phyloP scores from a whole-genome alignment of 768 basidiomycete genomes.

The Leccinum imitatum region DNA sequence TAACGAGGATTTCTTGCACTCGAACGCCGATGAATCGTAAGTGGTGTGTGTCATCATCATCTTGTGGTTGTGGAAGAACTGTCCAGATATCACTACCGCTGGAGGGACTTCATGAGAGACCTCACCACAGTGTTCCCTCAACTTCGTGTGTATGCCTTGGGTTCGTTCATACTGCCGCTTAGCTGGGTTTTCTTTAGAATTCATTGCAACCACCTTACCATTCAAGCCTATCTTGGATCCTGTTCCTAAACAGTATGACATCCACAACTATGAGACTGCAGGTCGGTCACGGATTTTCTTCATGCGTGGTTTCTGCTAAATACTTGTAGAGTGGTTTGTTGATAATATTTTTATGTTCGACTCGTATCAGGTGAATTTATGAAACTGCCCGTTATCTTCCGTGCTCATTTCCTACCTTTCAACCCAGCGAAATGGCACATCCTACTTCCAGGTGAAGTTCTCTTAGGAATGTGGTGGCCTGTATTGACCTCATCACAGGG shows the following conservation, averaged over 20 bases:
- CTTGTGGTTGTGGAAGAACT: background rate
- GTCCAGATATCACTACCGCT: slow-evolving; percentile 44
- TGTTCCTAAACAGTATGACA: slow-evolving; percentile 50
- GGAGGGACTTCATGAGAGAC: slow-evolving; percentile 46
- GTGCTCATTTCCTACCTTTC: background rate
- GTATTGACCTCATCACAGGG: slow-evolving; percentile 30
- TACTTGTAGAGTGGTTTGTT: slow-evolving; percentile 37
- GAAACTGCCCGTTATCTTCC: background rate
- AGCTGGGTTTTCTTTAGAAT: slow-evolving; percentile 36
- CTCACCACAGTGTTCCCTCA: slow-evolving; percentile 49
- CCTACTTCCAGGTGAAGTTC: slow-evolving; percentile 43
- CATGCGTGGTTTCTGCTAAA: background rate
- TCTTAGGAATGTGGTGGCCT: background rate
- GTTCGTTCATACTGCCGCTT: slow-evolving; percentile 10
- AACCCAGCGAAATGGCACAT: slow-evolving; percentile 52
- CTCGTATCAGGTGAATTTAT: slow-evolving; percentile 27
- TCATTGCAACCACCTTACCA: slow-evolving; percentile 51
- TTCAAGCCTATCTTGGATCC: slow-evolving; percentile 48
- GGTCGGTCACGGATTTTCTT: background rate
- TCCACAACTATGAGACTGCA: slow-evolving; percentile 55
- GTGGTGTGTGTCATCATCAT: background rate
- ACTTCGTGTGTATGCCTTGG: slow-evolving; percentile 36
- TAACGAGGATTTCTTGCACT: slow-evolving; percentile 55
- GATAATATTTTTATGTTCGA: slow-evolving; percentile 51
- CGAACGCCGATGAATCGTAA: slow-evolving; percentile 21